A percentile compares a stretch with the other conserved stretches of the same genome.
These are phyloP conservation scores for Daphne laureola DNA, from an alignment of 441 rosid genomes.

Conservation along the genomic window DNA sequence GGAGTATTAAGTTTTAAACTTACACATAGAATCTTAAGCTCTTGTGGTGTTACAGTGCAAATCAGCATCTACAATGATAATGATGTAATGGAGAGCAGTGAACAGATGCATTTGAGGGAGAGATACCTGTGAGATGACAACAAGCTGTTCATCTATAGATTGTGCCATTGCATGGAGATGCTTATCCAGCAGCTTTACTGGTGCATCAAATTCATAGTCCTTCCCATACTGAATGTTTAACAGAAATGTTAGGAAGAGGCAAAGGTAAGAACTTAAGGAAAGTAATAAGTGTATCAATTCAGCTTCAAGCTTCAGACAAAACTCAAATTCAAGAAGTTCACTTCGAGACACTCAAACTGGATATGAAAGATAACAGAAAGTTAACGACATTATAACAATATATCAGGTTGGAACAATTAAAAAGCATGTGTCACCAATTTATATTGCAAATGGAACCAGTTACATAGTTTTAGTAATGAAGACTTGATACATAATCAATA, in stretches of 20 bases:
- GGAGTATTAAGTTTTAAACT: too few relatives aligned
- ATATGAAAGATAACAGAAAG: too few relatives aligned
- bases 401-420: too few relatives aligned
- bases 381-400: too few relatives aligned
- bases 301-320: neutral
- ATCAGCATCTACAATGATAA: too few relatives aligned
- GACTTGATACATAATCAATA: too few relatives aligned
- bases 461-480: too few relatives aligned
- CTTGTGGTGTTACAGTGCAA: neutral
- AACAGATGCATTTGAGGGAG: neutral
- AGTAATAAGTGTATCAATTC: conserved; percentile 1
- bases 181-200: conserved; percentile 87
- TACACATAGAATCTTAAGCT: neutral
- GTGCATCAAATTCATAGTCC: conserved; percentile 87
- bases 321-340: neutral
- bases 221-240: conserved; percentile 71
- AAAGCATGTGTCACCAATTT: too few relatives aligned
- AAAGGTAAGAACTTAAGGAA: neutral
- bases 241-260: conserved; percentile 4
- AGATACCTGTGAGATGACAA: conserved; percentile 86
- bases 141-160: conserved; percentile 80
- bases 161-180: conserved; percentile 79
- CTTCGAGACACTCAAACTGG: too few relatives aligned
- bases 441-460: too few relatives aligned
- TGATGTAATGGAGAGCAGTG: too few relatives aligned